phyloP scores from a whole-genome alignment of 108 stramenopile genomes.

The Skeletonema grethae region DNA sequence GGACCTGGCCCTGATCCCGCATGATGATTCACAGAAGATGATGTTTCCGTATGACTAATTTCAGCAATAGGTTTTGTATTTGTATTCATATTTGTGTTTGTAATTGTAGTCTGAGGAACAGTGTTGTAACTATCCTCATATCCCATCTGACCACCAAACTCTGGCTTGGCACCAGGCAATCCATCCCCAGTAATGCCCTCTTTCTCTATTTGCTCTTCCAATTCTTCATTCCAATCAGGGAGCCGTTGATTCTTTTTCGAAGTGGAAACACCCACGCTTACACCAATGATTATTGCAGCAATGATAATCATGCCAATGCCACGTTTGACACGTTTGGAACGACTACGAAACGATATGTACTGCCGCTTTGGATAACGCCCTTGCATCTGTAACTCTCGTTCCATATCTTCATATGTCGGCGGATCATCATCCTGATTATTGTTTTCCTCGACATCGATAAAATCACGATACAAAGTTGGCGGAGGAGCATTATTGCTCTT shows the following conservation, averaged over 20 bases:
- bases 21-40: background rate
- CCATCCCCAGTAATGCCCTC: slow-evolving; percentile 4
- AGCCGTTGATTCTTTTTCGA: slow-evolving; percentile 6
- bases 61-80: background rate
- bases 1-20: background rate
- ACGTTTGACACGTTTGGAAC: slow-evolving; percentile 16
- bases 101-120: background rate
- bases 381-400: background rate
- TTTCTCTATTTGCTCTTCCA: slow-evolving; percentile 1
- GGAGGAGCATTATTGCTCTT: background rate
- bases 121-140: slow-evolving; percentile 3
- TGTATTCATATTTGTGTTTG: background rate
- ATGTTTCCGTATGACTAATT: background rate
- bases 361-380: background rate
- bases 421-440: background rate
- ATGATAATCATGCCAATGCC: slow-evolving; percentile 1
- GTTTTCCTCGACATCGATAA: background rate
- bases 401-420: background rate
- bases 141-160: background rate
- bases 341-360: background rate
- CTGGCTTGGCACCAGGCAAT: background rate
- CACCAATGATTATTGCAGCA: background rate
- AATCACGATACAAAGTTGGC: background rate
- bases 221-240: slow-evolving; percentile 18
- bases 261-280: slow-evolving; percentile 12